These are phyloP conservation scores for Solanum megistacrolobum DNA, from an alignment of 257 asterid species.

Conservation along the genomic window DNA sequence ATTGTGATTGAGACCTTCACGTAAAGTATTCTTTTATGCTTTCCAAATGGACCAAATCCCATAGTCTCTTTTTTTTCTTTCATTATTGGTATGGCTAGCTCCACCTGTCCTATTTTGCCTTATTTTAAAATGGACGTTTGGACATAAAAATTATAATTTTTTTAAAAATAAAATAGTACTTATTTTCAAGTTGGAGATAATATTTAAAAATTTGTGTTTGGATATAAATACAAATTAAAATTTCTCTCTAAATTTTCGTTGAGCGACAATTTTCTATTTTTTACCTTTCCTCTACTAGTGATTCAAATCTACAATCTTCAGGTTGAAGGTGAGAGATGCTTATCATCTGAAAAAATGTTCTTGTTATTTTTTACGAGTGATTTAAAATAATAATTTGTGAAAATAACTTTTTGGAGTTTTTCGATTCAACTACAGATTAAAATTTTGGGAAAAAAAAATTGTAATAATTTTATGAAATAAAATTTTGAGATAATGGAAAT, in stretches of 20 bases:
- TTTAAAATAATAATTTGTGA: neutral
- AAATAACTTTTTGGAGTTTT: neutral
- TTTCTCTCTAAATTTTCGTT: neutral
- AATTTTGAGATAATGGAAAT: neutral
- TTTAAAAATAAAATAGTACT: no score
- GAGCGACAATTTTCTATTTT: neutral
- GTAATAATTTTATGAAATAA: neutral
- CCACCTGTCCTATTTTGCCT: neutral
- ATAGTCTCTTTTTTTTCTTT: neutral
- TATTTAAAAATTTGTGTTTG: neutral
- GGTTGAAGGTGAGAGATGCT: fast-evolving
- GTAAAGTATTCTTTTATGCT: neutral
- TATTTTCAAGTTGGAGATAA: no score
- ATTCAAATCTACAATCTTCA: no score
- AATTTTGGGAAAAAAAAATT: neutral
- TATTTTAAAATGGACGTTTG: neutral
- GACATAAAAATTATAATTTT: neutral
- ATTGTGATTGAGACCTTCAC: neutral
- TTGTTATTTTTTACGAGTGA: neutral
- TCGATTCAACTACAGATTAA: neutral
- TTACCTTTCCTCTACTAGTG: neutral
- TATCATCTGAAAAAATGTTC: no score
- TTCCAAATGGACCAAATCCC: neutral
- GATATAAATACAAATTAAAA: neutral
- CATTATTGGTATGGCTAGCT: neutral